Evolutionary conservation across 2,329 filamentous ascomycete species (phyloP).

Genomic region (Tolypocladium capitatum): DNA sequence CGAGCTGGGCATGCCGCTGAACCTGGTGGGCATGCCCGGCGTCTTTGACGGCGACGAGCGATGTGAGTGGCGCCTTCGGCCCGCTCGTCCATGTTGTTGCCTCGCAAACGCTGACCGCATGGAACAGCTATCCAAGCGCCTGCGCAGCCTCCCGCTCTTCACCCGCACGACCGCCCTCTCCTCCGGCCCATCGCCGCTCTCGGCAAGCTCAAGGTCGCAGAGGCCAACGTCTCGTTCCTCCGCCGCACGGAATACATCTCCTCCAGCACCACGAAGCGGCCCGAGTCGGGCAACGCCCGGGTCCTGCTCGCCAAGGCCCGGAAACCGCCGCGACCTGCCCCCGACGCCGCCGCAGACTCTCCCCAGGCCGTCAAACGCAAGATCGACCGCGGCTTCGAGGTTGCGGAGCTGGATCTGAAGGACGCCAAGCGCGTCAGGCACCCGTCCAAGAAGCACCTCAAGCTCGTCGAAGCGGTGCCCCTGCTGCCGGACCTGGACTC

Average conservation of each 20-base stretch:
- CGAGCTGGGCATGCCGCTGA: conserved; percentile 93
- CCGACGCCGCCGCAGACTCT: conserved; percentile 45
- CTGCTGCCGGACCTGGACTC: conserved; percentile 53
- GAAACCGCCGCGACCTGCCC: conserved; percentile 31
- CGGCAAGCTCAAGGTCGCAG: conserved; percentile 66
- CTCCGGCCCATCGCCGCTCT: conserved; percentile 73
- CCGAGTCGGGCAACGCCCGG: conserved; percentile 29
- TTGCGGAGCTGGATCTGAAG: conserved; percentile 39
- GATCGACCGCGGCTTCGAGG: conserved; percentile 50
- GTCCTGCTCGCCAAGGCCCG: conserved; percentile 20
- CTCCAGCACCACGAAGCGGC: conserved; percentile 38
- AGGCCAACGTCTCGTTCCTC: conserved; percentile 79
- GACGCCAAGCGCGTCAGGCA: conserved; percentile 42
- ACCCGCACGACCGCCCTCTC: conserved; percentile 73
- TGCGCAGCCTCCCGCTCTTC: conserved; percentile 54
- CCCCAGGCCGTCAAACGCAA: conserved; percentile 54
- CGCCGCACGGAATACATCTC: conserved; percentile 94
- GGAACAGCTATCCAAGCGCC: conserved; percentile 66
- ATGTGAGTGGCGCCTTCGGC: conserved; percentile 40
- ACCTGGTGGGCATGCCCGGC: conserved; percentile 86
- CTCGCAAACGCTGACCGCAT: not conserved
- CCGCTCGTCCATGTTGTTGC: not conserved
- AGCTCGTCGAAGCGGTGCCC: conserved; percentile 45
- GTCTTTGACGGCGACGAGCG: conserved; percentile 92
- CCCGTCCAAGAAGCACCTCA: conserved; percentile 43